These are phyloP conservation scores for Dacryopinax spathularia DNA, from an alignment of 768 basidiomycete genomes.

Conservation along the genomic window DNA sequence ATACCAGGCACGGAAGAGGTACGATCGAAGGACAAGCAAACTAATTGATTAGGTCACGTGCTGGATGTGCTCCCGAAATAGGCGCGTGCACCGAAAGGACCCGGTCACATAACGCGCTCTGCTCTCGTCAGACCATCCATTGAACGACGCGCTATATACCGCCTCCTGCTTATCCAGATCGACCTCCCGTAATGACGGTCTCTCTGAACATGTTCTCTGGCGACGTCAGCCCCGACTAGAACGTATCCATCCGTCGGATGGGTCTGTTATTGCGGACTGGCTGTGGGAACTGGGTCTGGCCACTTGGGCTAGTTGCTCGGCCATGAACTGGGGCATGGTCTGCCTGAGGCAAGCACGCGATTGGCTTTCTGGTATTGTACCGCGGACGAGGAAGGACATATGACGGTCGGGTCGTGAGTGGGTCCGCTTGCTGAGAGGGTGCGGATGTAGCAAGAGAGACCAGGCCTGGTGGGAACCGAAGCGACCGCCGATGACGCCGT, in stretches of 20 bases:
- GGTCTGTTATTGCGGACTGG: background rate
- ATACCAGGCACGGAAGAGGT: background rate
- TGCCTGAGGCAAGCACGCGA: background rate
- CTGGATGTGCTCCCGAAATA: background rate
- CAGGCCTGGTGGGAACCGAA: no score
- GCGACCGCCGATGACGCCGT: background rate
- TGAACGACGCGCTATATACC: background rate
- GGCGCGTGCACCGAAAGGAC: background rate
- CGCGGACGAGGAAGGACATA: background rate
- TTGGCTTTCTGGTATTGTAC: background rate
- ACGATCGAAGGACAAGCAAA: background rate
- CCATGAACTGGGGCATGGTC: background rate
- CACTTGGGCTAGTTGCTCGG: no score
- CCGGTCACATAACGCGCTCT: background rate
- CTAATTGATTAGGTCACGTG: slow-evolving; percentile 2
- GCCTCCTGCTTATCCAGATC: background rate
- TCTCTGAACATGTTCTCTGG: background rate
- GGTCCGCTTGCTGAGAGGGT: no score
- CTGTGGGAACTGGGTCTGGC: background rate
- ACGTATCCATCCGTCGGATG: background rate
- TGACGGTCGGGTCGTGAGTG: background rate
- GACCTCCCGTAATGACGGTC: background rate
- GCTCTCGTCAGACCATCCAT: background rate
- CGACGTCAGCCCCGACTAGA: background rate
- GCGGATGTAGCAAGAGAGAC: no score